A percentile compares a stretch with the other conserved stretches of the same genome.
These are phyloP conservation scores for Epichloe elymi DNA, from an alignment of 2,329 filamentous ascomycete genomes.

Conservation along the genomic window DNA sequence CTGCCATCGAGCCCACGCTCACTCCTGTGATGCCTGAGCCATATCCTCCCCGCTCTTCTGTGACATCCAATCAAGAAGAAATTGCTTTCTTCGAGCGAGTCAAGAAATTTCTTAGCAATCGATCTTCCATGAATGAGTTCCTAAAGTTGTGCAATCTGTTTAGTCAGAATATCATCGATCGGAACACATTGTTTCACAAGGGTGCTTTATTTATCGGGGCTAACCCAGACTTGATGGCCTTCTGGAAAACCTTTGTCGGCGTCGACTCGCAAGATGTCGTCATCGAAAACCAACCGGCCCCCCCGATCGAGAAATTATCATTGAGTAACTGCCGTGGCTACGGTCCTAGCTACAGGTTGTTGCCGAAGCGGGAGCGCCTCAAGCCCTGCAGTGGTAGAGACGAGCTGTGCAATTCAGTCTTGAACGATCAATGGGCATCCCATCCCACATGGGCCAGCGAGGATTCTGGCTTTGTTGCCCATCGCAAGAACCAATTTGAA, in stretches of 20 bases:
- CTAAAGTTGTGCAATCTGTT: constrained; percentile 94
- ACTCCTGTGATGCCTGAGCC: constrained; percentile 82
- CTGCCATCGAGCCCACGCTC: constrained; percentile 68
- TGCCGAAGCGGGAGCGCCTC: constrained; percentile 81
- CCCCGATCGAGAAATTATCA: constrained; percentile 71
- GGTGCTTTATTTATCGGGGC: constrained; percentile 76
- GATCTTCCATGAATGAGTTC: constrained; percentile 88
- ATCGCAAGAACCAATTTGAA: constrained; percentile 91
- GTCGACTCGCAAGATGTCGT: constrained; percentile 65
- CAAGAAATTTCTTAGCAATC: constrained; percentile 91
- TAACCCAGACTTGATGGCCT: constrained; percentile 77
- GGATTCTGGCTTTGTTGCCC: constrained; percentile 93
- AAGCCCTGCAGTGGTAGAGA: constrained; percentile 90
- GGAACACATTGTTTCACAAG: constrained; percentile 68
- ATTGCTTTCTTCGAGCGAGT: constrained; percentile 90
- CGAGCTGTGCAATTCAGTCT: constrained; percentile 80
- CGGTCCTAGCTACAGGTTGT: constrained; percentile 84
- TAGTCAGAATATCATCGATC: constrained; percentile 83
- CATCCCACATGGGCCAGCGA: constrained; percentile 98
- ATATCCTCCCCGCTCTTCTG: constrained; percentile 59
- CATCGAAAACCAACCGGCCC: constrained; percentile 67
- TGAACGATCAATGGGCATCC: constrained; percentile 97
- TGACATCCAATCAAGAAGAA: constrained; percentile 71
- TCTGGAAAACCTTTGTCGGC: constrained; percentile 74
- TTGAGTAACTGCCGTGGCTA: constrained; percentile 92